Evolutionary conservation across 257 asterid genomes (phyloP), one percentile per base, ranked within the genome.

Genomic region (Linaria vulgaris): DNA sequence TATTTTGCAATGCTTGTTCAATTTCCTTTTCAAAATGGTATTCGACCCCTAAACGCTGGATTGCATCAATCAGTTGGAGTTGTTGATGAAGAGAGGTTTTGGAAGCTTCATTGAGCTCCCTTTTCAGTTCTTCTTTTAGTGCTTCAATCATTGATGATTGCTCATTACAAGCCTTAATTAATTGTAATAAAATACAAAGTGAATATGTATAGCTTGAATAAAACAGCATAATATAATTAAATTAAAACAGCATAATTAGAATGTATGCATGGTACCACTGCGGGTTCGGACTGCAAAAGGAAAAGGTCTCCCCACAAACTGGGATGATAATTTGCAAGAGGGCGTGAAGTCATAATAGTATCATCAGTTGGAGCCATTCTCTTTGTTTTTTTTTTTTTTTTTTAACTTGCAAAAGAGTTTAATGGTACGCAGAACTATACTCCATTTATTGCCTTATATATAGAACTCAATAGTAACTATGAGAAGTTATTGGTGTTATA

Each of bases 1-100:
- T 25, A 9, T 30, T 46, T 22, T 55, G 50, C 67, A 75, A 13
- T 8, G 64, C 52, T 48, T 22, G 50, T 21, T 62, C 67, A 25
- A 75, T 61, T 30, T 75, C 76, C 55, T 20, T 61, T 22, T 69
- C 63, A 12, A 75, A 75, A 47, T 55, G 76, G 52, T 75, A 66
- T 3, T 60, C 73, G 4, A 81, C 10, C 24, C 84, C 83, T 37
- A 75, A 19, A 5, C 73, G 46, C 53, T 66, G 80, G 54, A 76
- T 58, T 16, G 74, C 60, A 53, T 76, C 72, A 12, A 71, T 64
- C 49, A 71, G 21, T 12, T 45, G 45, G n/a, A 76, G 46, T 9
- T 58, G 64, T 21, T 22, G 14, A n/a, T 22, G 14, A n/a, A 41
- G 27, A 22, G 66, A 48, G 37, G 57, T 27, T 9, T 43, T 13